These are phyloP conservation scores for Colletotrichum endophyticum DNA, from an alignment of 2,329 filamentous ascomycete species.

Conservation along the genomic window DNA sequence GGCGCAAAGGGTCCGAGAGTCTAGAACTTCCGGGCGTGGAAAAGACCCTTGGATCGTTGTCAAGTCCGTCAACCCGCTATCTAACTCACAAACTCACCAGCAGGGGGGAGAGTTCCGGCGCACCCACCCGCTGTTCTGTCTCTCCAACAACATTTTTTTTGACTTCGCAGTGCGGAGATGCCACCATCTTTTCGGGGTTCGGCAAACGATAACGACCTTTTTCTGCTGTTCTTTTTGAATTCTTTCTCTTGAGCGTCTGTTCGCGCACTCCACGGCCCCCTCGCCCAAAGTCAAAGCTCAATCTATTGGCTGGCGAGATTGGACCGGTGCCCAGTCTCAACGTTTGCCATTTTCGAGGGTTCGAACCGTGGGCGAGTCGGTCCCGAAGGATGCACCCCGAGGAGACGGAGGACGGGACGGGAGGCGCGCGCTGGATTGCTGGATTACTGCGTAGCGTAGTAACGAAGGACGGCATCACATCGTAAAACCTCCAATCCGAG, in stretches of 20 bases:
- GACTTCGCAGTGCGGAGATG: neutral
- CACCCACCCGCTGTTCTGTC: neutral
- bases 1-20: neutral
- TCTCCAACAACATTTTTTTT: neutral
- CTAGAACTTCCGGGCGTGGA: neutral
- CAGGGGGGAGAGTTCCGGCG: neutral
- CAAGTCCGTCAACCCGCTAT: neutral
- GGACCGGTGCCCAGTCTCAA: neutral
- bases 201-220: neutral
- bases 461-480: neutral
- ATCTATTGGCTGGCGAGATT: neutral
- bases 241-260: neutral
- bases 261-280: neutral
- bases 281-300: neutral
- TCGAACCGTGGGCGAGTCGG: neutral
- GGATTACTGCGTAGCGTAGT: no score
- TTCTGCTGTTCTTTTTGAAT: neutral
- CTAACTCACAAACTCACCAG: neutral
- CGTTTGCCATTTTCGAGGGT: slow-evolving; percentile 1
- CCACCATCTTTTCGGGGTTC: neutral
- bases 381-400: neutral
- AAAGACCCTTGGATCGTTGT: neutral
- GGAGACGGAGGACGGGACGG: neutral
- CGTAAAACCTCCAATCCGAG: neutral
- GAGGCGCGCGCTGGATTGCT: neutral